phyloP scores from a whole-genome alignment of 1,139 yeast genomes.

The Kodamaea plutei region DNA sequence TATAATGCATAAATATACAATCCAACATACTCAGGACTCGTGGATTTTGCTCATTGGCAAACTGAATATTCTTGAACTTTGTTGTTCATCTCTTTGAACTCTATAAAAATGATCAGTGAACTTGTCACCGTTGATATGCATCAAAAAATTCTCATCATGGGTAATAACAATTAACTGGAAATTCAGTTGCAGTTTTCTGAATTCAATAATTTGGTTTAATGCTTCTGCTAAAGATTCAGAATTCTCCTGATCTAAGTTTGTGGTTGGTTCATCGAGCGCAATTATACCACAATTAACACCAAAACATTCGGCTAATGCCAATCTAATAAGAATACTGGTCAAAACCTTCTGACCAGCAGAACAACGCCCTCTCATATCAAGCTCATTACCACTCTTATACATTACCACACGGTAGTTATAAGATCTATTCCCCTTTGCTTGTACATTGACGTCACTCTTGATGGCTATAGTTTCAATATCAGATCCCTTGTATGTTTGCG shows the following conservation, averaged over 20 bases:
- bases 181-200: conserved; percentile 73
- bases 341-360: conserved; percentile 97
- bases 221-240: conserved; percentile 84
- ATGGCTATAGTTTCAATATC: conserved; percentile 91
- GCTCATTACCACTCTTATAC: conserved; percentile 86
- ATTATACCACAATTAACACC: conserved; percentile 94
- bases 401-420: conserved; percentile 94
- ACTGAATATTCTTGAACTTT: conserved; percentile 64
- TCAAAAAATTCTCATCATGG: conserved; percentile 88
- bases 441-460: conserved; percentile 68
- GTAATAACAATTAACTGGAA: conserved; percentile 94
- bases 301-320: conserved; percentile 94
- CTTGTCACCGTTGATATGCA: conserved; percentile 77
- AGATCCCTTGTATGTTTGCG: conserved; percentile 88
- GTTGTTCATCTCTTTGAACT: conserved; percentile 75
- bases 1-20: no score
- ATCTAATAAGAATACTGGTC: conserved; percentile 84
- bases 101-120: conserved; percentile 89
- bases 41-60: conserved; percentile 37
- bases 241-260: conserved; percentile 87
- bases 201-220: conserved; percentile 67
- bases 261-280: conserved; percentile 96
- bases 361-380: conserved; percentile 98
- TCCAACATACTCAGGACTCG: no score
- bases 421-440: conserved; percentile 59